Conservation (phyloP, 768 basidiomycete genomes). For the Suillus placidus region DNA sequence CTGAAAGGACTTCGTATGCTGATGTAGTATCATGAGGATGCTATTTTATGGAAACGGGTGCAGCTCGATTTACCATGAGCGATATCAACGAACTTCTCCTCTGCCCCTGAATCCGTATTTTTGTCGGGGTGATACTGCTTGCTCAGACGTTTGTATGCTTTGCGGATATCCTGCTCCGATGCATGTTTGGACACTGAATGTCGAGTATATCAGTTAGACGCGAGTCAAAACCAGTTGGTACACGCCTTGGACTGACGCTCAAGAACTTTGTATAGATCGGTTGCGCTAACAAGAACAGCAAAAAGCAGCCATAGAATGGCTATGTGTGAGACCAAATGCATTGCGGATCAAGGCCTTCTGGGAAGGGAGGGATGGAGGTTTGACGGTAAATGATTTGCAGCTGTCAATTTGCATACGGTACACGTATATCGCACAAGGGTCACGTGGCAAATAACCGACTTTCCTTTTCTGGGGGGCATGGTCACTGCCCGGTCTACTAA, state of each 20-base stretch:
- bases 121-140: slow-evolving; percentile 95
- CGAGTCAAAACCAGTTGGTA: slow-evolving; percentile 21
- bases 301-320: slow-evolving; percentile 36
- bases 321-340: slow-evolving; percentile 32
- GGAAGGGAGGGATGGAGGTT: slow-evolving; percentile 1
- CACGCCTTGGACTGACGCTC: slow-evolving; percentile 64
- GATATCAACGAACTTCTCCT: slow-evolving; percentile 88
- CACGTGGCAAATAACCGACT: slow-evolving; percentile 27
- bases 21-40: slow-evolving; percentile 7
- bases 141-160: slow-evolving; percentile 89
- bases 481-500: neutral
- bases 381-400: slow-evolving; percentile 10
- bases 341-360: slow-evolving; percentile 11
- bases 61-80: slow-evolving; percentile 66
- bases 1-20: slow-evolving; percentile 97
- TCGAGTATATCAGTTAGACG: slow-evolving; percentile 26
- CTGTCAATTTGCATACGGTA: slow-evolving; percentile 3
- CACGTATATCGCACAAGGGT: slow-evolving; percentile 31
- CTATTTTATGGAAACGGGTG: slow-evolving; percentile 2
- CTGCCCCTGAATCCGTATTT: slow-evolving; percentile 82
- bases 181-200: slow-evolving; percentile 68
- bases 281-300: slow-evolving; percentile 44
- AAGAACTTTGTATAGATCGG: slow-evolving; percentile 81
- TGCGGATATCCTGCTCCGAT: slow-evolving; percentile 85
- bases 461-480: neutral